Percentiles rank a stretch among this genome's conserved stretches.
Evolutionary conservation across 169 alveolate genomes (phyloP).

Genomic region (Plasmodium gaboni): DNA sequence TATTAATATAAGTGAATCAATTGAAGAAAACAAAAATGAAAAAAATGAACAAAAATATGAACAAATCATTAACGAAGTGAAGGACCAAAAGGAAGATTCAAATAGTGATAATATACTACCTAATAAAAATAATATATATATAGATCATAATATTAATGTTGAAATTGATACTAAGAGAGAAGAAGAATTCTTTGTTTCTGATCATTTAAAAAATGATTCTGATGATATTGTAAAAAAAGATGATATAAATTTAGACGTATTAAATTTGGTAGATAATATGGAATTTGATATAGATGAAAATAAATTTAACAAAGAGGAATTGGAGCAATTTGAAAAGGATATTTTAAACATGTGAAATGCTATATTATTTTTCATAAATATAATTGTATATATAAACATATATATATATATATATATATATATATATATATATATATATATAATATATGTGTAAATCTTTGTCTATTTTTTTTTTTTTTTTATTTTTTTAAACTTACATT

Average conservation of each 20-base stretch:
- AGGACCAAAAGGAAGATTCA: background rate
- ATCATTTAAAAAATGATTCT: conserved; percentile 7
- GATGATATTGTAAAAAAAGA: background rate
- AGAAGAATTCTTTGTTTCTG: background rate
- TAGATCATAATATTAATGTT: background rate
- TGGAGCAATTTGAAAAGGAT: conserved; percentile 67
- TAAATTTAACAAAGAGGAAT: conserved; percentile 44
- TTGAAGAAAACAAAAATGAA: background rate
- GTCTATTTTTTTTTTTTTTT: background rate
- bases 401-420: background rate
- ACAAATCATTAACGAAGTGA: background rate
- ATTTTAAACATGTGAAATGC: conserved; percentile 19
- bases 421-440: conserved; percentile 3
- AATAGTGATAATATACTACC: background rate
- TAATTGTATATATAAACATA: background rate
- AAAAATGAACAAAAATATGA: background rate
- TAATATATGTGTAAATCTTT: background rate
- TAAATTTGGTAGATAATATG: conserved; percentile 27
- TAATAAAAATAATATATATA: background rate
- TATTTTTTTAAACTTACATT: no score
- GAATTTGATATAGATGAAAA: conserved; percentile 30
- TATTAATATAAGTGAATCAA: background rate
- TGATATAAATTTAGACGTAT: conserved; percentile 31
- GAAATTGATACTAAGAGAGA: background rate
- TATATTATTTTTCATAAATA: background rate